Evolutionary conservation across 257 asterid species (phyloP).

Genomic region (Avicennia marina): DNA sequence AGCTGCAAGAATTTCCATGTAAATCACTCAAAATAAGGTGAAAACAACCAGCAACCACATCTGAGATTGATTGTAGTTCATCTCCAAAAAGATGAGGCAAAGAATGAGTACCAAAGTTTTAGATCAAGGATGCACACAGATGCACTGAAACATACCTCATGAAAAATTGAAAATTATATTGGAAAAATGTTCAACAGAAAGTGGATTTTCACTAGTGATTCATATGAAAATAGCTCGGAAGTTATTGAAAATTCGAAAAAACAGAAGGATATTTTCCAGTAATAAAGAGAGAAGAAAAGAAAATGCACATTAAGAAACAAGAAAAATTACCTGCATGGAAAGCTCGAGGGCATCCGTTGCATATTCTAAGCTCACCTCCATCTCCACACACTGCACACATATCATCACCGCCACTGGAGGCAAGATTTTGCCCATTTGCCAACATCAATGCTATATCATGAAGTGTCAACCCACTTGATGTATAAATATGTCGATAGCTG

Average conservation of each 20-base stretch:
- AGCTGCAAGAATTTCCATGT: slow-evolving; percentile 47
- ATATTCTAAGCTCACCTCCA: slow-evolving; percentile 70
- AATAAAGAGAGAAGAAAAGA: not conserved
- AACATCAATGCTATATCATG: slow-evolving; percentile 95
- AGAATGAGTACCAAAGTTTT: no score
- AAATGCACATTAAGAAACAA: not conserved
- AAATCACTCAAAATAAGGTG: slow-evolving; percentile 12
- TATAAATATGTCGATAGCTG: slow-evolving; percentile 94
- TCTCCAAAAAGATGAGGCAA: no score
- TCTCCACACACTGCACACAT: slow-evolving; percentile 96
- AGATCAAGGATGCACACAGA: no score
- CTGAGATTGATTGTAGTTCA: not conserved
- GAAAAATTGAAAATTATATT: no score
- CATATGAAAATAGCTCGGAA: no score
- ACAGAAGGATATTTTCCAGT: no score
- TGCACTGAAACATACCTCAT: no score
- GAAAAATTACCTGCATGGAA: slow-evolving; percentile 67
- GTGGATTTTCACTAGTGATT: no score
- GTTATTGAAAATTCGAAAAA: no score
- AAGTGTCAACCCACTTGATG: slow-evolving; percentile 85
- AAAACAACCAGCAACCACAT: slow-evolving; percentile 7
- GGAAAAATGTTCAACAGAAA: no score
- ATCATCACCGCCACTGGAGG: slow-evolving; percentile 77
- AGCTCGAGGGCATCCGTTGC: slow-evolving; percentile 96
- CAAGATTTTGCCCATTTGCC: slow-evolving; percentile 79